phyloP scores from a whole-genome alignment of 2,329 filamentous ascomycete genomes.

The Aspergillus aculeatinus region DNA sequence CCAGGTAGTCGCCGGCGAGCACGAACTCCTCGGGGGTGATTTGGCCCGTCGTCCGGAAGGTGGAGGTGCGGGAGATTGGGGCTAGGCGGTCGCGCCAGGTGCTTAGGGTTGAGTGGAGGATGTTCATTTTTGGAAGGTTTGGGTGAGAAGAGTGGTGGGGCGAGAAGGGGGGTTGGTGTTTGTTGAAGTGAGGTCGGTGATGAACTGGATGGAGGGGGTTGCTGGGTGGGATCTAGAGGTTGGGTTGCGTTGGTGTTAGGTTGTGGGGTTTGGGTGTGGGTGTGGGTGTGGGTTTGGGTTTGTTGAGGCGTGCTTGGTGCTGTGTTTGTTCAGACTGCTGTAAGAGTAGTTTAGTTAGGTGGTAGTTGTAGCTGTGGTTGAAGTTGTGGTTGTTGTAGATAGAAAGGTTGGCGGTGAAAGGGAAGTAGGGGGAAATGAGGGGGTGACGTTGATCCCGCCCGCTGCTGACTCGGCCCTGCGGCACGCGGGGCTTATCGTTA shows the following conservation, averaged over 20 bases:
- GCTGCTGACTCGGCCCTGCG: constrained; percentile 9
- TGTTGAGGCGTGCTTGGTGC: no score
- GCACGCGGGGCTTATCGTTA: constrained; percentile 16
- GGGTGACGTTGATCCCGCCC: background rate
- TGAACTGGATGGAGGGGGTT: background rate
- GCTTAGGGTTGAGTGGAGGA: constrained; percentile 89
- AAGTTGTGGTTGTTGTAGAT: no score
- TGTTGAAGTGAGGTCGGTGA: background rate
- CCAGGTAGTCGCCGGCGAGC: constrained; percentile 91
- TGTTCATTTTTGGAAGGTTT: constrained; percentile 63
- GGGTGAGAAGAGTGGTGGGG: background rate
- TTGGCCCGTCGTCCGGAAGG: constrained; percentile 88
- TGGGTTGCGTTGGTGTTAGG: no score
- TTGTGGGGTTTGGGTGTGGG: no score
- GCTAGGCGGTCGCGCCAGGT: constrained; percentile 89
- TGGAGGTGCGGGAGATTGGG: constrained; percentile 84
- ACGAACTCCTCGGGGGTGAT: constrained; percentile 98
- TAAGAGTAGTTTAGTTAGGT: no score
- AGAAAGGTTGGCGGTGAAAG: background rate
- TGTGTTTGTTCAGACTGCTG: no score
- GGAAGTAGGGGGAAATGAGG: background rate
- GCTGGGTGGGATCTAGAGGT: no score
- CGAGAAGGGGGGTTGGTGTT: background rate
- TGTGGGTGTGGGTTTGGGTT: no score
- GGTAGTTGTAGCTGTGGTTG: no score